Percentiles rank a stretch among this genome's conserved stretches.
These are phyloP conservation scores for Alloascoidea hylecoeti DNA, from an alignment of 805 yeast species.

Conservation along the genomic window DNA sequence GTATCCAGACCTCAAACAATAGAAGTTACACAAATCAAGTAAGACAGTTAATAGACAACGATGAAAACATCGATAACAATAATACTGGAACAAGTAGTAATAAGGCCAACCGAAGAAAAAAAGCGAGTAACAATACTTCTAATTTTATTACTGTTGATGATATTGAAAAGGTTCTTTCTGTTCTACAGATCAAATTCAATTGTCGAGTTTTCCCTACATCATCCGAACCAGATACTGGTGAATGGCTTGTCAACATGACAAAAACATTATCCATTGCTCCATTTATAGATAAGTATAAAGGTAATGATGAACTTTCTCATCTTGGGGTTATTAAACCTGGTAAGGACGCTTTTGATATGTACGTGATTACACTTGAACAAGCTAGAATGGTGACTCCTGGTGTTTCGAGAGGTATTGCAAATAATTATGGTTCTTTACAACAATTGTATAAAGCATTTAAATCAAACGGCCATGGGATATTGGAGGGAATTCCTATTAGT, in stretches of 20 bases:
- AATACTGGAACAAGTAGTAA: too few species aligned
- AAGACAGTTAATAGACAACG: background rate
- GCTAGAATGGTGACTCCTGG: background rate
- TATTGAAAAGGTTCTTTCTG: background rate
- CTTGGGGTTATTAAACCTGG: background rate
- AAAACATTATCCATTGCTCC: background rate
- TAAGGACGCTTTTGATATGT: background rate
- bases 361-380: background rate
- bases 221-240: slow-evolving; percentile 1
- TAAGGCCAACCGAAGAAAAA: background rate
- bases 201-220: background rate
- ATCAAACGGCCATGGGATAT: background rate
- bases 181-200: background rate
- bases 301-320: background rate
- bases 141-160: background rate
- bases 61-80: too few species aligned
- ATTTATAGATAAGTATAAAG: background rate
- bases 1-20: background rate
- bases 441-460: background rate
- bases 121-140: background rate
- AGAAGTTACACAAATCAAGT: background rate
- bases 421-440: background rate
- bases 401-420: background rate
- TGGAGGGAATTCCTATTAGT: background rate
- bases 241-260: background rate